Evolutionary conservation across 345 rosid species (phyloP).

Genomic region (Gossypium turneri): DNA sequence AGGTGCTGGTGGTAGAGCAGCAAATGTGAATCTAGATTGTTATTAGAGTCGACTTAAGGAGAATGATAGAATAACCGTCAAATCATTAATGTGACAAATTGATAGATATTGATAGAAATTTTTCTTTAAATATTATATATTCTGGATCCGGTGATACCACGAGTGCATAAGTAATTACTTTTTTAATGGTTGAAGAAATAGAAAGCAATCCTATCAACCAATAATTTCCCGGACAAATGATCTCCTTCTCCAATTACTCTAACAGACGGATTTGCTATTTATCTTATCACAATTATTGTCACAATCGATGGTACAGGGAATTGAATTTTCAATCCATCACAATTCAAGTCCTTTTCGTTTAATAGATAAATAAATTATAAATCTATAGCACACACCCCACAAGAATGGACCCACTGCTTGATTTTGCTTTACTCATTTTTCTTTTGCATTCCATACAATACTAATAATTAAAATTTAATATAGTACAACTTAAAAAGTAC

Average conservation of each 20-base stretch:
- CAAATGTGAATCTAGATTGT: no score
- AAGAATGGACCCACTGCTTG: neutral
- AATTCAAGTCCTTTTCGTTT: neutral
- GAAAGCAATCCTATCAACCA: no score
- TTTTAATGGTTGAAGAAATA: no score
- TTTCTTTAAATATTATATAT: no score
- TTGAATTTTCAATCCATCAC: neutral
- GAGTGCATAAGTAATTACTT: no score
- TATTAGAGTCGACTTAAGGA: no score
- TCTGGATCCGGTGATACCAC: no score
- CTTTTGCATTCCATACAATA: neutral
- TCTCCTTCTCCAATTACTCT: neutral
- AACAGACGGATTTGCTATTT: neutral
- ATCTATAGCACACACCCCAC: neutral
- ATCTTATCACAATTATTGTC: neutral
- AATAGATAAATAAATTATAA: neutral
- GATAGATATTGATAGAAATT: no score
- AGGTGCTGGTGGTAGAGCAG: accelerated
- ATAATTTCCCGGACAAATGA: no score
- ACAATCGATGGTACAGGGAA: neutral
- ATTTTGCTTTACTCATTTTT: neutral
- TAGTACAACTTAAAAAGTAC: no score
- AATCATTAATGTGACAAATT: no score
- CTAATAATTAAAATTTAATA: neutral
- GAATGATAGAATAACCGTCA: accelerated